These are phyloP conservation scores for Gossypium herbaceum DNA, from an alignment of 345 rosid genomes.

Conservation along the genomic window DNA sequence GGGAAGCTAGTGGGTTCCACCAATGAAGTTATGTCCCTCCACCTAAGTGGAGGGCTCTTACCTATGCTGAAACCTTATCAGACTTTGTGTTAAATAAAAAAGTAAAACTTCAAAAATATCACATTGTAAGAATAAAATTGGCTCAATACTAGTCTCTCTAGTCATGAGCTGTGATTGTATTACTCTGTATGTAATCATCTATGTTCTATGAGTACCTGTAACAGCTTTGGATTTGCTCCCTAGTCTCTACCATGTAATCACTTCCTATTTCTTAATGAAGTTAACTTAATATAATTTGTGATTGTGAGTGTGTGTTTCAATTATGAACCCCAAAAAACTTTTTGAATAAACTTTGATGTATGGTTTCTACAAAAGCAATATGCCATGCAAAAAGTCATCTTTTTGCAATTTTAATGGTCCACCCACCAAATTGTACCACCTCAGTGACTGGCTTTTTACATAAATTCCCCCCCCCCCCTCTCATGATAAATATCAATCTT, in stretches of 20 bases:
- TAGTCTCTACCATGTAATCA: constrained; percentile 27
- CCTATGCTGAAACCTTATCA: constrained; percentile 65
- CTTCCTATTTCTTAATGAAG: constrained; percentile 30
- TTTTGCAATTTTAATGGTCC: no score
- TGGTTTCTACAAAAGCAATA: not conserved
- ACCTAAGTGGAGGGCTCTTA: constrained; percentile 59
- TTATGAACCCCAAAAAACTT: no score
- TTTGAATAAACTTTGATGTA: not conserved
- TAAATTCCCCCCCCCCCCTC: not conserved
- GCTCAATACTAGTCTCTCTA: constrained; percentile 18
- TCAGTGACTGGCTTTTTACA: not conserved
- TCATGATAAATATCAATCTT: no score
- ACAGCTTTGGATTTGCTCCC: constrained; percentile 23
- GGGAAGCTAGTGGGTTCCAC: constrained; percentile 74
- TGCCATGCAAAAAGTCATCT: no score
- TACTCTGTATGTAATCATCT: constrained; percentile 20
- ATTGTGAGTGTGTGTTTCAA: no score
- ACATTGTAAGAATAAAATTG: constrained; percentile 30
- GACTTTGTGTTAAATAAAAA: constrained; percentile 29
- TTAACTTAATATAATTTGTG: constrained; percentile 15
- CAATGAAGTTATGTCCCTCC: constrained; percentile 82
- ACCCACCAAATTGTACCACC: no score
- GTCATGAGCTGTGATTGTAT: constrained; percentile 17
- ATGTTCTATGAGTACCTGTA: constrained; percentile 14
- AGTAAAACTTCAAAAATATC: constrained; percentile 6